A percentile compares a stretch with the other conserved stretches of the same genome.
These are phyloP conservation scores for Cordyceps cicadae DNA, from an alignment of 2,329 filamentous ascomycete genomes.

Conservation along the genomic window DNA sequence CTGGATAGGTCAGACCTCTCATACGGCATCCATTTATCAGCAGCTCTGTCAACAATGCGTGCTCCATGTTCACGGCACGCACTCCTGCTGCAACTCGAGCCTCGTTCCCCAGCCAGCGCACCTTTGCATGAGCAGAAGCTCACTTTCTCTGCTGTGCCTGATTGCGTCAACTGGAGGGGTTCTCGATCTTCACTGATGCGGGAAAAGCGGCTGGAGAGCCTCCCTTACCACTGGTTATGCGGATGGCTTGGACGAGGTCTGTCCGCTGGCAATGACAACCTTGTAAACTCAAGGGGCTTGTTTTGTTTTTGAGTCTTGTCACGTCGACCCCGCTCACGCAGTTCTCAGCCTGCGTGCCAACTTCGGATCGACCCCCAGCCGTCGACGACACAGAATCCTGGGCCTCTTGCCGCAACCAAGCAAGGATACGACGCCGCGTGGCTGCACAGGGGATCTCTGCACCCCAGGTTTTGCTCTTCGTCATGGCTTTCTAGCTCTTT, in stretches of 20 bases:
- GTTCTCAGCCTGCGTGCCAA: too few species aligned
- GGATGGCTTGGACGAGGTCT: too few species aligned
- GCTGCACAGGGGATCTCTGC: slow-evolving; percentile 6
- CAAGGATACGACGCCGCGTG: not conserved
- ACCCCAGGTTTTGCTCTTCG: slow-evolving; percentile 5
- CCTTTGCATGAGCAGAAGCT: not conserved
- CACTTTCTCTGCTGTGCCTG: not conserved
- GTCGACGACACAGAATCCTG: not conserved
- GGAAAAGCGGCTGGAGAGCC: not conserved
- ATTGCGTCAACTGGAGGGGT: not conserved
- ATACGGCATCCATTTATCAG: not conserved
- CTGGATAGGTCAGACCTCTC: not conserved
- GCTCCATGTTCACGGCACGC: not conserved
- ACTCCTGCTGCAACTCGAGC: not conserved
- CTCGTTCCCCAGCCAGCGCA: not conserved
- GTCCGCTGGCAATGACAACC: too few species aligned
- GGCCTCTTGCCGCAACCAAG: not conserved
- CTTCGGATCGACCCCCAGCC: too few species aligned
- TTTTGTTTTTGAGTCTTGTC: too few species aligned
- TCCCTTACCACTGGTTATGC: too few species aligned
- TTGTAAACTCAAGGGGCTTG: too few species aligned
- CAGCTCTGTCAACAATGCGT: not conserved
- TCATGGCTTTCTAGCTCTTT: not conserved
- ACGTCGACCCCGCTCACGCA: too few species aligned
- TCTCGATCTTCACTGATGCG: not conserved